Base-by-base conservation (phyloP, 78 protist species). In the Capsaspora owczarzaki region DNA sequence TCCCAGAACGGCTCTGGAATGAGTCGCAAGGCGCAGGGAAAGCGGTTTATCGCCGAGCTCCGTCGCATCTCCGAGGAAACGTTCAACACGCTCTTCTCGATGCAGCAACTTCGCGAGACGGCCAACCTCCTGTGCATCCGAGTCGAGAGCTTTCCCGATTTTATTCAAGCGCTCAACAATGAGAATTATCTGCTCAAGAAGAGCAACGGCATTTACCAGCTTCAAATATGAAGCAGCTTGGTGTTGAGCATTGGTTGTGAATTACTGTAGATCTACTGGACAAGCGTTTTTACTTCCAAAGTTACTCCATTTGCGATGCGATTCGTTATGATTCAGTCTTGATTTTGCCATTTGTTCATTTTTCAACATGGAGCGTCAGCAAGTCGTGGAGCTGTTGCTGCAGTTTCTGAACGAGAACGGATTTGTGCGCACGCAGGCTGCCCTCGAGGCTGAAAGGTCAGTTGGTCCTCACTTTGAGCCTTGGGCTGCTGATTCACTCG, bases 171-270 rank as follows among this genome's bases (percentile, higher is more conserved):
- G 22, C 49, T 44, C 31, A 3, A 3, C 25, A 4, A 42, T 5
- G 20, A 74, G 3, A 63, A 63, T 37, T 82, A 46, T 51, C 53
- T 82, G 29, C 74, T 82, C 42, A 61, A 74, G 29, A 42, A 61
- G 49, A 66, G 81, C 49, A 23, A 3, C 19, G 61, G 80, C 33
- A 12, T 41, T n/a, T 82, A 82, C 70, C 27, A 82, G 80, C 66
- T 82, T 42, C 70, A 51, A 1, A 75, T 66, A 23, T 29, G 6
- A 35, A 35, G 76, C 42, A 22, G 27, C 23, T n/a, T n/a, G n/a
- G n/a, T 4, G 27, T 5, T 41, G 19, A 66, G 72, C 38, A 14
- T 66, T 19, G 33, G 72, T 47, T 6, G 6, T 47, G 53, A 47
- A n/a, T n/a, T n/a, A n/a, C n/a, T n/a, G n/a, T n/a, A n/a, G n/a